Percentiles rank a stretch among this genome's conserved stretches.
phyloP scores from a whole-genome alignment of 2,329 filamentous ascomycete species.

The Cladophialophora psammophila region DNA sequence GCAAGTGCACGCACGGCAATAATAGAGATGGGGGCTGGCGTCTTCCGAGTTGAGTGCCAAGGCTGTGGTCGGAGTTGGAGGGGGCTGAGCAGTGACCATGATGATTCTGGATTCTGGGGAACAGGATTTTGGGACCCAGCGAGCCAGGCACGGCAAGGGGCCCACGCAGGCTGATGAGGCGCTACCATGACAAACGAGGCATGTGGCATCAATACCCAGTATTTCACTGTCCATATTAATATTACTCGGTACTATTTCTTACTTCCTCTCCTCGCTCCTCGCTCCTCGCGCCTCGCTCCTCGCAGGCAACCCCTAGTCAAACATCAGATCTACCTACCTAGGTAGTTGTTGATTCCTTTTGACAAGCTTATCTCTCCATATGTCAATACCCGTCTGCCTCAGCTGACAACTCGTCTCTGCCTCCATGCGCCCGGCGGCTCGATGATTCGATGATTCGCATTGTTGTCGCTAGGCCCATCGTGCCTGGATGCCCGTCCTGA shows the following conservation, averaged over 20 bases:
- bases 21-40: too few relatives aligned
- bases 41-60: too few relatives aligned
- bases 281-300: conserved; percentile 9
- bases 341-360: background rate
- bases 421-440: conserved; percentile 30
- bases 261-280: background rate
- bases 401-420: conserved; percentile 12
- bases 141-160: too few relatives aligned
- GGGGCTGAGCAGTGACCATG: too few relatives aligned
- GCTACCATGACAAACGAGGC: conserved; percentile 5
- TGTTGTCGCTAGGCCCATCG: conserved; percentile 37
- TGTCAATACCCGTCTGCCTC: conserved; percentile 13
- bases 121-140: too few relatives aligned
- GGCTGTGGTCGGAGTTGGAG: too few relatives aligned
- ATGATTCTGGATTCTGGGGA: too few relatives aligned
- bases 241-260: background rate
- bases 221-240: background rate
- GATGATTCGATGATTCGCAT: conserved; percentile 34
- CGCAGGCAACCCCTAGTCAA: background rate
- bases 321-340: background rate
- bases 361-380: background rate
- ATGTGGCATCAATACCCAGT: conserved; percentile 25
- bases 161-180: too few relatives aligned
- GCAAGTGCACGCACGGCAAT: too few relatives aligned
- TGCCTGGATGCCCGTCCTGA: conserved; percentile 93